Evolutionary conservation across 73 alveolate genomes (phyloP).

Genomic region (Urostyla sp.): DNA sequence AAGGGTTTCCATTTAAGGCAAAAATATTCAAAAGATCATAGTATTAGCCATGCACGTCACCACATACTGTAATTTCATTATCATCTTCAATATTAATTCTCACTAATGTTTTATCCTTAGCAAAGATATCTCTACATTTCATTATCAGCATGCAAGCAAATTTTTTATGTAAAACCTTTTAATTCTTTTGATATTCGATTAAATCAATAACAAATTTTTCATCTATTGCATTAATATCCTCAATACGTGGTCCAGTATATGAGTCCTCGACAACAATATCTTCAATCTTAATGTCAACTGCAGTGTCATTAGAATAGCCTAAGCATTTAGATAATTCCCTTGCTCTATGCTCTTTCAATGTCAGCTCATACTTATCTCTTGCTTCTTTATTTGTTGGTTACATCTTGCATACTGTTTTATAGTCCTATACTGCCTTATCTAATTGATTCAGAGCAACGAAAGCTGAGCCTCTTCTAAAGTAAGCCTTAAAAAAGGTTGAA

Average conservation of each 20-base stretch:
- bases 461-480: conserved; percentile 96
- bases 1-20: conserved; percentile 94
- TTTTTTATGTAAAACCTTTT: conserved; percentile 91
- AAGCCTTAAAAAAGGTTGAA: conserved; percentile 89
- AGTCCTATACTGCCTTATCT: conserved; percentile 88
- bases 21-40: conserved; percentile 94
- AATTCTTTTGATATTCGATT: conserved; percentile 83
- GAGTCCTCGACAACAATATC: conserved; percentile 81
- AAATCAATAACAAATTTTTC: conserved; percentile 92
- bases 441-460: conserved; percentile 81
- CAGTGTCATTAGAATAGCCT: conserved; percentile 71
- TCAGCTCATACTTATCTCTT: conserved; percentile 77
- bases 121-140: conserved; percentile 76
- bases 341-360: conserved; percentile 82
- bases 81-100: conserved; percentile 83
- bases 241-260: conserved; percentile 92
- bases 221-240: conserved; percentile 71
- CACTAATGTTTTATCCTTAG: conserved; percentile 71
- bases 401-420: conserved; percentile 68
- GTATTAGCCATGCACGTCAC: conserved; percentile 98
- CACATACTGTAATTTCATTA: conserved; percentile 94
- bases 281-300: conserved; percentile 72
- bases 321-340: conserved; percentile 87
- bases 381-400: conserved; percentile 87
- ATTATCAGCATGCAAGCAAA: conserved; percentile 85